A percentile compares a stretch with the other conserved stretches of the same genome.
phyloP scores from a whole-genome alignment of 257 asterid species.

The Solanum bukasovii region DNA sequence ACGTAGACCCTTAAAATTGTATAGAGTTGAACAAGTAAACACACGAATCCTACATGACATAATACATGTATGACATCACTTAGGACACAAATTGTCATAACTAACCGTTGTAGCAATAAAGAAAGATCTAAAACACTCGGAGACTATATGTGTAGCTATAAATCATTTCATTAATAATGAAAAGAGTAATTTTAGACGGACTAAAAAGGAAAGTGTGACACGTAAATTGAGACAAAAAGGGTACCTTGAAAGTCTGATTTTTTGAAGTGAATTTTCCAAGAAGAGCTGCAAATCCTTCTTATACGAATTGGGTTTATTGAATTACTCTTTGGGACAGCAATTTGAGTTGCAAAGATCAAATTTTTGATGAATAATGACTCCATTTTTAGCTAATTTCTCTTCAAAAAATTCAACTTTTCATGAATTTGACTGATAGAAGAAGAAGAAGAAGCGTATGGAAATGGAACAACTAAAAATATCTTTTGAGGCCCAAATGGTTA shows the following conservation, averaged over 20 bases:
- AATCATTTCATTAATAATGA: neutral
- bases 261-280: constrained; percentile 18
- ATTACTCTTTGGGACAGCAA: constrained; percentile 12
- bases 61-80: too few relatives aligned
- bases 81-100: too few relatives aligned
- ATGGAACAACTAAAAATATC: neutral
- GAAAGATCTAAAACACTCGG: neutral
- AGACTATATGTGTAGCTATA: neutral
- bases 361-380: constrained; percentile 32
- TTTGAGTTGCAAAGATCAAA: constrained; percentile 23
- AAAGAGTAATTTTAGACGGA: neutral
- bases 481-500: neutral
- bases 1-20: too few relatives aligned
- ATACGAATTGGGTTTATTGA: constrained; percentile 13
- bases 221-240: too few relatives aligned
- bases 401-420: neutral
- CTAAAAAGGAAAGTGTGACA: too few relatives aligned
- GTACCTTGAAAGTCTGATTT: constrained; percentile 36
- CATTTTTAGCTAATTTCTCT: constrained; percentile 21
- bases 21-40: too few relatives aligned
- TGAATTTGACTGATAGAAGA: neutral
- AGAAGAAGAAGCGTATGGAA: neutral
- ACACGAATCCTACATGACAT: too few relatives aligned
- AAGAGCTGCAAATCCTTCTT: constrained; percentile 2
- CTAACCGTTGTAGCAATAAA: too few relatives aligned